These are phyloP conservation scores for Neurospora cerealis DNA, from an alignment of 495 filamentous ascomycete species.

Conservation along the genomic window DNA sequence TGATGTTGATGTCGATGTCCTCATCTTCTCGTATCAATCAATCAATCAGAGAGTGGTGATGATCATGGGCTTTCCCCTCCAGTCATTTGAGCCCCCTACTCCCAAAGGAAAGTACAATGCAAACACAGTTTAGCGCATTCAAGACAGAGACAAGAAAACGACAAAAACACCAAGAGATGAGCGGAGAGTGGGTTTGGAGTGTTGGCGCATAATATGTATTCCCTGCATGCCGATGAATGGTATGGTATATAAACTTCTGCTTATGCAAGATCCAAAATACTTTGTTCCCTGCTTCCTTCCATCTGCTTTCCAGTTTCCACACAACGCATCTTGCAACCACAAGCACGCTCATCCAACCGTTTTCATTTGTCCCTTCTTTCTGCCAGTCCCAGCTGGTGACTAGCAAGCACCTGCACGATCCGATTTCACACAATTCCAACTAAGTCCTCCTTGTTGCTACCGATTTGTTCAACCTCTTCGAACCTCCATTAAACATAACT, in stretches of 20 bases:
- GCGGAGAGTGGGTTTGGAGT: neutral
- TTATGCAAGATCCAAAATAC: neutral
- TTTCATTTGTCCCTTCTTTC: neutral
- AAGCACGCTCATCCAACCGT: neutral
- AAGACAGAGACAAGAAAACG: neutral
- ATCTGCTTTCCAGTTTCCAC: neutral
- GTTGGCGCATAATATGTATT: neutral
- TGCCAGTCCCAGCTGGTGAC: neutral
- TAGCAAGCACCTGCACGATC: neutral
- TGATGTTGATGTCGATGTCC: too few relatives aligned
- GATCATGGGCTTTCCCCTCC: too few relatives aligned
- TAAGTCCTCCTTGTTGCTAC: neutral
- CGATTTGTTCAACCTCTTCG: neutral
- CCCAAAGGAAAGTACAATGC: neutral
- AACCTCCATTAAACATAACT: neutral
- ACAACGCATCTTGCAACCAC: neutral
- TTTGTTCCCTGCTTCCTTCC: neutral
- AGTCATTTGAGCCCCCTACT: neutral
- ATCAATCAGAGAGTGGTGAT: too few relatives aligned
- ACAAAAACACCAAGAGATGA: neutral
- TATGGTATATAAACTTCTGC: neutral
- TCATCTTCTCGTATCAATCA: too few relatives aligned
- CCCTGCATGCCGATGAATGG: neutral
- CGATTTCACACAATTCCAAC: neutral
- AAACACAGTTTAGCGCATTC: neutral